Conservation (phyloP, 805 yeast species). For the Kazachstania africana region DNA sequence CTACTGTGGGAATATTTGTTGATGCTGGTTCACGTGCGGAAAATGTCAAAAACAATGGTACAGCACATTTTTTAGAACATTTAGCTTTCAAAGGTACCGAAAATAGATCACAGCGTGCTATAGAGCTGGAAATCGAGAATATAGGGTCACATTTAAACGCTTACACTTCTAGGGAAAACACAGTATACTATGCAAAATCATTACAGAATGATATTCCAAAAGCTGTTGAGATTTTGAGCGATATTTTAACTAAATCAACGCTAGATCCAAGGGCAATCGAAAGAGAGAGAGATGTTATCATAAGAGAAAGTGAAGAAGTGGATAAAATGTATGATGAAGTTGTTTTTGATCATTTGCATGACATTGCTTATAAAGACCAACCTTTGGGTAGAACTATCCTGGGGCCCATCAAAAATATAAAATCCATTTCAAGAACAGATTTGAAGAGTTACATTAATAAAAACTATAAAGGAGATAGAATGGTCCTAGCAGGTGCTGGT, state of each 20-base stretch:
- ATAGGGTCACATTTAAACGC: conserved; percentile 96
- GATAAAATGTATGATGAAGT: conserved; percentile 98
- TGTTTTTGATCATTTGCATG: conserved; percentile 91
- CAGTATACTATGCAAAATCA: conserved; percentile 92
- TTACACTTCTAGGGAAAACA: conserved; percentile 95
- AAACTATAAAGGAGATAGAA: conserved; percentile 90
- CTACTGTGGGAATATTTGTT: conserved; percentile 97
- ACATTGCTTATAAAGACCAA: conserved; percentile 80
- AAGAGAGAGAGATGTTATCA: conserved; percentile 90
- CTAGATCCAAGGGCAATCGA: conserved; percentile 79
- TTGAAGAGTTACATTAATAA: conserved; percentile 66
- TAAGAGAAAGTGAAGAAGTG: conserved; percentile 94
- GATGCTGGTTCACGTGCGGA: conserved; percentile 99
- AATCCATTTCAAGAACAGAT: conserved; percentile 65
- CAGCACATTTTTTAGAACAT: conserved; percentile 96
- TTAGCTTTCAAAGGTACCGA: conserved; percentile 91
- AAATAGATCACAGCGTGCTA: conserved; percentile 62
- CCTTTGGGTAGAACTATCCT: conserved; percentile 93
- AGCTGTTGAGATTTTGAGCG: conserved; percentile 80
- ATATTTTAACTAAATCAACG: conserved; percentile 76
- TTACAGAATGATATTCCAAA: conserved; percentile 68
- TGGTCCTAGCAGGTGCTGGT: conserved; percentile 97
- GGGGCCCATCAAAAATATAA: conserved; percentile 86
- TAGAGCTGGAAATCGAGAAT: conserved; percentile 91
- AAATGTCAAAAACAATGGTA: conserved; percentile 71